Percentiles rank a stretch among this genome's conserved stretches.
These are phyloP conservation scores for Smallanthus sonchifolius DNA, from an alignment of 129 eudicot species.

Conservation along the genomic window DNA sequence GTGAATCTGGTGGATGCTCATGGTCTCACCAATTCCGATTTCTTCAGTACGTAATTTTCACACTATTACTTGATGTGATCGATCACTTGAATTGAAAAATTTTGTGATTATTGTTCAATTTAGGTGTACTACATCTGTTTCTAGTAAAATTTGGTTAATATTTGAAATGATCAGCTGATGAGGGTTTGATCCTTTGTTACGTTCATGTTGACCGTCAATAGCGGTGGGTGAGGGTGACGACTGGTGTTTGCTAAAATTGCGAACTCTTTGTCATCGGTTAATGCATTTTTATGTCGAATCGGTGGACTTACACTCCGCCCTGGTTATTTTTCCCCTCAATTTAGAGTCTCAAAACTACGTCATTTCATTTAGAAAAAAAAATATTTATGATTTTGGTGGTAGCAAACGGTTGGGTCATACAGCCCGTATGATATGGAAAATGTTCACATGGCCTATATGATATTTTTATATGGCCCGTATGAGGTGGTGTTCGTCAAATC, in stretches of 20 bases:
- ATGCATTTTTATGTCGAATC: neutral
- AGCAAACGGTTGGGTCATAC: no score
- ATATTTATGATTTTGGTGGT: no score
- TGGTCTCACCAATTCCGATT: conserved; percentile 53
- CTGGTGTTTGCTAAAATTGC: neutral
- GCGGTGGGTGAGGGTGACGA: neutral
- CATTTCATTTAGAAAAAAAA: neutral
- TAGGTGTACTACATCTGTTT: neutral
- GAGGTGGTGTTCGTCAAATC: no score
- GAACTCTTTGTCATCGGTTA: neutral
- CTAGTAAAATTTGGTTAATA: neutral
- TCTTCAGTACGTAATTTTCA: conserved; percentile 43
- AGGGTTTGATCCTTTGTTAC: neutral
- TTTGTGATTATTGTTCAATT: neutral
- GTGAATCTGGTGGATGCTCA: conserved; percentile 51
- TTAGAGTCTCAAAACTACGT: conserved; percentile 4
- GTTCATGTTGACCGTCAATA: conserved; percentile 5
- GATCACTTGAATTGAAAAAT: neutral
- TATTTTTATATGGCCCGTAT: no score
- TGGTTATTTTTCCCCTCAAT: neutral
- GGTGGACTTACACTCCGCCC: neutral
- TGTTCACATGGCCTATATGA: no score
- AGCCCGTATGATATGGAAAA: no score
- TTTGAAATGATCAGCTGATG: neutral
- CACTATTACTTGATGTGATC: neutral